Evolutionary conservation across 164 flowering plant genomes (phyloP), one percentile per base, ranked within the genome.

Genomic region (Taxillus chinensis): DNA sequence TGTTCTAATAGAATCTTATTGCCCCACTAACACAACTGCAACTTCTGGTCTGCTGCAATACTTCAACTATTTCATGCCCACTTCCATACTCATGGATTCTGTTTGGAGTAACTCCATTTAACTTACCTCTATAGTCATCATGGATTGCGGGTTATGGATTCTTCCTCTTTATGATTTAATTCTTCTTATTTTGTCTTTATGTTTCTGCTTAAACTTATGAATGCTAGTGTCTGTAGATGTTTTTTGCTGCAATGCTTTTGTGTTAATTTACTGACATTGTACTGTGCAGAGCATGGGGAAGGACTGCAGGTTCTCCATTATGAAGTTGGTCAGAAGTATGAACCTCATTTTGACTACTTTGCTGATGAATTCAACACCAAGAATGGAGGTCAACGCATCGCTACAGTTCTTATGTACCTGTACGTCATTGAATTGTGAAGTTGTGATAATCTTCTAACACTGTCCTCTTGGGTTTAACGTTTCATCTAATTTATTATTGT

Each of bases 331-430:
- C 87, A 93, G 45, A 86, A 92, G 68, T 92, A 92, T 68, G 95
- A 88, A 71, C 95, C 98, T 60, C 98, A 92, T 69, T 86, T 57
- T 68, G 98, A 93, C 75, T 93, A 86, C 75, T 93, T 93, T 65
- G 73, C 69, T 41, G 97, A 93, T 68, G 86, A 85, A 53, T 84
- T 62, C 60, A 88, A 86, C 77, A 83, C 84, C 60, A 69, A 71
- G 70, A 80, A 83, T 64, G 97, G 97, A 0, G 97, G 98, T 16
- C 97, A 93, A 61, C 90, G 97, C 14, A 74, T 83, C 50, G 98
- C 96, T 49, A 90, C 98, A 43, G 81, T 93, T 53, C 88, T 92
- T 40, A 92, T 92, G 98, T 92, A 92, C 77, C 82, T 92, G 90
- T 85, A 69, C 74, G 90, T 72, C 41, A 66, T 43, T 5, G 42